Evolutionary conservation across 331 rosid genomes (phyloP).

Genomic region (Malus hybrid): DNA sequence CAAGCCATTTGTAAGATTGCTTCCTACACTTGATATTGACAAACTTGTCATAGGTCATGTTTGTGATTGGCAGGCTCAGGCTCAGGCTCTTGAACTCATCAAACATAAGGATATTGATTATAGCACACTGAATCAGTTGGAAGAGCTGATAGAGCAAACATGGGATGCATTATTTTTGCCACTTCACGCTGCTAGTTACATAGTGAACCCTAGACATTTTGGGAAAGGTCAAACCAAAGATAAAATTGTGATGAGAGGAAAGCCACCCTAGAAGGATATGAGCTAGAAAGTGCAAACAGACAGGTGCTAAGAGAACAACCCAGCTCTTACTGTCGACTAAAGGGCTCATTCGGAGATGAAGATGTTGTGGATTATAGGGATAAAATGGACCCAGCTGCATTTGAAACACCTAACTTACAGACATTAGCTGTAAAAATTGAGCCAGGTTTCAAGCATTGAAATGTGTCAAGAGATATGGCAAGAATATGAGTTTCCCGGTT

Average conservation of each 20-base stretch:
- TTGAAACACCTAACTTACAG: slow-evolving; percentile 52
- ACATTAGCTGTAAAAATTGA: slow-evolving; percentile 53
- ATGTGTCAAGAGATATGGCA: slow-evolving; percentile 43
- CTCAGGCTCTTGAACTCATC: slow-evolving; percentile 35
- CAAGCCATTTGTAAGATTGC: slow-evolving; percentile 39
- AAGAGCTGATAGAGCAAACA: slow-evolving; percentile 41
- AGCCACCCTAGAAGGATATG: slow-evolving; percentile 39
- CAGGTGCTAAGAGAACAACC: slow-evolving; percentile 51
- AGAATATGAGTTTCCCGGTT: slow-evolving; percentile 20
- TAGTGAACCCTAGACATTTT: slow-evolving; percentile 42
- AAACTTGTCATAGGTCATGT: slow-evolving; percentile 43
- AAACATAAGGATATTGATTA: slow-evolving; percentile 31
- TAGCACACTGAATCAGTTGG: slow-evolving; percentile 27
- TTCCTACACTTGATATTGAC: slow-evolving; percentile 27
- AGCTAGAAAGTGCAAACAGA: slow-evolving; percentile 30
- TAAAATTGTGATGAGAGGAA: slow-evolving; percentile 54
- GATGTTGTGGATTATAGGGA: slow-evolving; percentile 56
- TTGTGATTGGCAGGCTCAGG: slow-evolving; percentile 48
- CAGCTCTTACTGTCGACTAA: slow-evolving; percentile 43
- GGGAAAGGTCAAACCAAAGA: slow-evolving; percentile 52
- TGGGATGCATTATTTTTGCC: slow-evolving; percentile 55
- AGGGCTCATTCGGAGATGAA: slow-evolving; percentile 51
- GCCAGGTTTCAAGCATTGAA: slow-evolving; percentile 47
- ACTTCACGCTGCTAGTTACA: slow-evolving; percentile 52
- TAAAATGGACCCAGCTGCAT: slow-evolving; percentile 53